A percentile compares a stretch with the other conserved stretches of the same genome.
These are phyloP conservation scores for Potentilla sterilis DNA, from an alignment of 306 rosid genomes.

Conservation along the genomic window DNA sequence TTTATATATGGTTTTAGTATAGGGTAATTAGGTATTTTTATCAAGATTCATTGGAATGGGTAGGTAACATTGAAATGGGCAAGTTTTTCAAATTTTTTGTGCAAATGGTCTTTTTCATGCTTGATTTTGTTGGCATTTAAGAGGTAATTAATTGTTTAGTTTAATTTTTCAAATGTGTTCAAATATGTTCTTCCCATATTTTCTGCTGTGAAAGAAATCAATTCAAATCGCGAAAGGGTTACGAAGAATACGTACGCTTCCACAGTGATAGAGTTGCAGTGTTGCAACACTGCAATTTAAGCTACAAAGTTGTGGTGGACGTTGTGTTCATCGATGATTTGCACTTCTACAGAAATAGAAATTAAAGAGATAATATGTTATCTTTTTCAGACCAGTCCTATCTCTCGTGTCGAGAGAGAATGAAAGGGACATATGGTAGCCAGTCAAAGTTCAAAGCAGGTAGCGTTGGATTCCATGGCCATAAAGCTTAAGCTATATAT, in stretches of 20 bases:
- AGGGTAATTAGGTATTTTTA: too few relatives aligned
- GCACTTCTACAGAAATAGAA: neutral
- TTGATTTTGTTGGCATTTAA: neutral
- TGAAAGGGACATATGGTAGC: constrained; percentile 14
- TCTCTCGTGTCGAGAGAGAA: neutral
- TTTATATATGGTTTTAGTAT: too few relatives aligned
- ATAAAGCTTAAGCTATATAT: neutral
- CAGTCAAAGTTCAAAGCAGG: constrained; percentile 24
- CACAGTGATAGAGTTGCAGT: neutral
- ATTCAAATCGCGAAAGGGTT: too few relatives aligned
- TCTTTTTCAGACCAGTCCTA: neutral
- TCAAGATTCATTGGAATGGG: too few relatives aligned
- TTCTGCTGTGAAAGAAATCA: neutral
- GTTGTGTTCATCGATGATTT: neutral
- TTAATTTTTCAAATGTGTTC: too few relatives aligned
- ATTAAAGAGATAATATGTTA: neutral
- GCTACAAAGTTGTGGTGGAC: neutral
- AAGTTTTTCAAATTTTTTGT: too few relatives aligned
- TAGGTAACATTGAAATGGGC: too few relatives aligned
- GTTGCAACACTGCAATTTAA: too few relatives aligned
- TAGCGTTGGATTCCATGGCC: constrained; percentile 6
- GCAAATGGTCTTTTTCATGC: too few relatives aligned
- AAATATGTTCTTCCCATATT: neutral
- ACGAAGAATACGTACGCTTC: neutral
- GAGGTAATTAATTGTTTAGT: too few relatives aligned